Base-by-base conservation (phyloP, 768 basidiomycete species). In the Tricholoma matsutake region DNA sequence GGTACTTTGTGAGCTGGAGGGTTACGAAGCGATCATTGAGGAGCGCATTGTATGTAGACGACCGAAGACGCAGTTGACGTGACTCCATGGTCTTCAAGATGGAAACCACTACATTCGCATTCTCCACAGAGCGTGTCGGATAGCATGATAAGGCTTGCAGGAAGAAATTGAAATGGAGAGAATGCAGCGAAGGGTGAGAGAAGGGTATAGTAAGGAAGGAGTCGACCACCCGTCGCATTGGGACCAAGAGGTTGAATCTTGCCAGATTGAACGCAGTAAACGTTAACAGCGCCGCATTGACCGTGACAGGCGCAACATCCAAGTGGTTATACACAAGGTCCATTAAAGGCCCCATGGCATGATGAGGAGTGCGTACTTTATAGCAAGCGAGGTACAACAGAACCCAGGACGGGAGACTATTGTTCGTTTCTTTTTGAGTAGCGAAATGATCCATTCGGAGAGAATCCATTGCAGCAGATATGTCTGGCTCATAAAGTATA, bases 21-120 rank as follows among this genome's bases (percentile, higher is more conserved):
- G 81, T 80, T 37, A 85, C 74, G 61, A 82, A 82, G 0, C 80
- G 77, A 64, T 86, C 81, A 43, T 73, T 74, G 49, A 86, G 76
- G 0, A 87, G 72, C 0, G 71, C 66, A 7, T 74, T 65, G 63
- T 82, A 83, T 0, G 83, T 84, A 13, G 73, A 64, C 3, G 73
- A 63, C 58, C 70, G 71, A 29, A 86, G 75, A 6, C 67, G 64
- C 16, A 85, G 67, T 54, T 76, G 71, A 18, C 80, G 77, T 2
- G 71, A 69, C 22, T 81, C 75, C 84, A 87, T 85, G 9, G 78
- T 71, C 20, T 69, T 68, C 41, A 87, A 68, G 4, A 87, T 31
- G 1, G 72, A 62, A 1, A 84, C 64, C 0, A 78, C 77, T 18
- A 75, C 71, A 11, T 75, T 70, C 1, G 82, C 75, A 1, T 70